Base-by-base conservation (phyloP, 2,329 filamentous ascomycete genomes). In the Cladobotryum mycophilum region DNA sequence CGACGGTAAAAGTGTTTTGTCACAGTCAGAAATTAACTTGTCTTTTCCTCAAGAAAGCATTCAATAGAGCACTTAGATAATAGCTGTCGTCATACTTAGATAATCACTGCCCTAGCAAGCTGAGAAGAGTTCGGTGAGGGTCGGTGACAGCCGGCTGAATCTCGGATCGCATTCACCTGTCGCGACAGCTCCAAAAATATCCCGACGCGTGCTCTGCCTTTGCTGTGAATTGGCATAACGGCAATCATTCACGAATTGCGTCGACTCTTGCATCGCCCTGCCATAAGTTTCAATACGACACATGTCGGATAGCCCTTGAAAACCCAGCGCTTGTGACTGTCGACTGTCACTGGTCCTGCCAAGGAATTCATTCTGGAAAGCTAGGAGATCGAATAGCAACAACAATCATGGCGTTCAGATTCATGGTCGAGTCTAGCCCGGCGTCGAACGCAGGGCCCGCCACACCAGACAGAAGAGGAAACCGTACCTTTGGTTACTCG, bases 401-500 rank as follows among this genome's bases (percentile, higher is more conserved):
- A 45, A 36, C 47, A 40, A 63, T 54, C 57, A 74, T 74, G 71
- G 66, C 71, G 18, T 59, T 64, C 56, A 63, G 66, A 54, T 74
- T 74, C 63, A 59, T 67, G 49, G 69, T 75, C 44, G 69, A 73
- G 58, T 69, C 71, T 40, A 73, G 68, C 59, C 73, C 68, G 43
- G 68, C 68, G 51, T 58, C 62, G 40, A 72, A 65, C 55, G 70
- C 70, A 30, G 67, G 69, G 48, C 77, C 76, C 1, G 72, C 75
- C 17, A 81, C 78, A 2, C 78, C 78, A 3, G 74, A 76, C 20
- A 68, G 69, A 51, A 64, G 60, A 49, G 64, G 64, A 33, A 63
- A 62, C 47, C 61, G 59, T 48, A 57, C 58, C 30, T 62, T 64
- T 17, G 69, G 64, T 36, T 60, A 67, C 40, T 73, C 71, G 38